These are phyloP conservation scores for Tardiomyces blankii DNA, from an alignment of 1,139 yeast genomes.

Conservation along the genomic window DNA sequence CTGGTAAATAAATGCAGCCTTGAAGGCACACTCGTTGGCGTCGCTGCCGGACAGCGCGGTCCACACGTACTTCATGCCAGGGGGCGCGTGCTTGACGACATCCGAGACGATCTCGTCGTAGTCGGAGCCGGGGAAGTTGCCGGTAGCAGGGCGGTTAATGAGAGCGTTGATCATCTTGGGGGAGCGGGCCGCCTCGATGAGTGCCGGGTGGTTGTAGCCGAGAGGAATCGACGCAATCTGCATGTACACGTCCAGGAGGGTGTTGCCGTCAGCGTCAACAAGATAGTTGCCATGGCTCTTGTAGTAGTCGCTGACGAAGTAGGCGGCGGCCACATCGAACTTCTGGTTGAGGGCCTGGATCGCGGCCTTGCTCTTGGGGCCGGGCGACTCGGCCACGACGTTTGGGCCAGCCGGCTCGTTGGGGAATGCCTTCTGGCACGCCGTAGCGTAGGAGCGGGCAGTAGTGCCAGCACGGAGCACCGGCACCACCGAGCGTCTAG, in stretches of 20 bases:
- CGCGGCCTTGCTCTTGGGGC: constrained; percentile 43
- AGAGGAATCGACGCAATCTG: constrained; percentile 71
- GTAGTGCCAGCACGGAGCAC: not conserved
- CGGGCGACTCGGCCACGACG: constrained; percentile 48
- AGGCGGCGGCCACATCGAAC: constrained; percentile 55
- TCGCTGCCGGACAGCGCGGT: constrained; percentile 75
- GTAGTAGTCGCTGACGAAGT: constrained; percentile 58
- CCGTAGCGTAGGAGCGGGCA: constrained; percentile 15
- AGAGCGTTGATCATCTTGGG: constrained; percentile 56
- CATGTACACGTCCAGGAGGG: constrained; percentile 56
- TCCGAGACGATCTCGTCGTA: constrained; percentile 45
- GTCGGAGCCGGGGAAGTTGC: constrained; percentile 62
- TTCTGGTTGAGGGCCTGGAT: constrained; percentile 40
- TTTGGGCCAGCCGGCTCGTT: constrained; percentile 53
- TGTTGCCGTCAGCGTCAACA: constrained; percentile 61
- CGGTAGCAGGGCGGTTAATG: constrained; percentile 68
- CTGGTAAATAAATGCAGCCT: constrained; percentile 73
- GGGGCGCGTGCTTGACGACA: constrained; percentile 56
- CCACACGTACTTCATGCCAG: constrained; percentile 58
- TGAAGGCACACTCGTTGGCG: constrained; percentile 76
- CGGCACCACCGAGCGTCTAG: constrained; percentile 1
- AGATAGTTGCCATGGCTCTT: constrained; percentile 63
- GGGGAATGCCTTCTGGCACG: constrained; percentile 34
- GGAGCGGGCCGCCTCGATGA: constrained; percentile 49
- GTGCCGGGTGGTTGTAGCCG: constrained; percentile 70